These are phyloP conservation scores for Parafenestella ontariensis DNA, from an alignment of 2,329 filamentous ascomycete genomes.

Conservation along the genomic window DNA sequence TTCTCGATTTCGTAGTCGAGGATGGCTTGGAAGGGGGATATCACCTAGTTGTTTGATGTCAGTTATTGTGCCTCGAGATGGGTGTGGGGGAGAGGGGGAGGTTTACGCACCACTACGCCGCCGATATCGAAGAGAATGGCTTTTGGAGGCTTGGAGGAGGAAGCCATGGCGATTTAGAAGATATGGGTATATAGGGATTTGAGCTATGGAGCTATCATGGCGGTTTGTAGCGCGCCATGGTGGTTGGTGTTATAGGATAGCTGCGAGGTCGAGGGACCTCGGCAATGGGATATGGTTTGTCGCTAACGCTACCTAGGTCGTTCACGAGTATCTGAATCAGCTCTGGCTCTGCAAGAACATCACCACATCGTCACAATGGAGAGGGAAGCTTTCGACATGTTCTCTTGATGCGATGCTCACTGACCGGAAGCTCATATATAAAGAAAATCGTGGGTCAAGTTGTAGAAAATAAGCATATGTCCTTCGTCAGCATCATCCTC, in stretches of 20 bases:
- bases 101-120: slow-evolving; percentile 84
- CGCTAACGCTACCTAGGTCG: slow-evolving; percentile 17
- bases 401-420: neutral
- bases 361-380: neutral
- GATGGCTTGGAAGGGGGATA: slow-evolving; percentile 92
- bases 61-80: neutral
- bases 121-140: slow-evolving; percentile 88
- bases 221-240: slow-evolving; percentile 23
- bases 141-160: slow-evolving; percentile 19
- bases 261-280: slow-evolving; percentile 26
- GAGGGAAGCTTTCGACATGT: neutral
- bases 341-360: neutral
- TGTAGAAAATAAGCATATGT: neutral
- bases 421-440: neutral
- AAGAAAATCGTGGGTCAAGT: neutral
- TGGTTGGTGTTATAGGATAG: slow-evolving; percentile 9
- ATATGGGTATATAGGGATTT: neutral
- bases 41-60: slow-evolving; percentile 64
- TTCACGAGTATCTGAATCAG: neutral
- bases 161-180: slow-evolving; percentile 11
- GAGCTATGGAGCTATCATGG: slow-evolving; percentile 21
- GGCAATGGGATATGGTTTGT: slow-evolving; percentile 28
- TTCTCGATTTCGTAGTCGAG: slow-evolving; percentile 83
- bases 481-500: neutral
- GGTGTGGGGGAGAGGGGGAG: neutral